A percentile compares a stretch with the other conserved stretches of the same genome.
Evolutionary conservation across 495 filamentous ascomycete species (phyloP).

Genomic region (Neurospora tetrasperma): DNA sequence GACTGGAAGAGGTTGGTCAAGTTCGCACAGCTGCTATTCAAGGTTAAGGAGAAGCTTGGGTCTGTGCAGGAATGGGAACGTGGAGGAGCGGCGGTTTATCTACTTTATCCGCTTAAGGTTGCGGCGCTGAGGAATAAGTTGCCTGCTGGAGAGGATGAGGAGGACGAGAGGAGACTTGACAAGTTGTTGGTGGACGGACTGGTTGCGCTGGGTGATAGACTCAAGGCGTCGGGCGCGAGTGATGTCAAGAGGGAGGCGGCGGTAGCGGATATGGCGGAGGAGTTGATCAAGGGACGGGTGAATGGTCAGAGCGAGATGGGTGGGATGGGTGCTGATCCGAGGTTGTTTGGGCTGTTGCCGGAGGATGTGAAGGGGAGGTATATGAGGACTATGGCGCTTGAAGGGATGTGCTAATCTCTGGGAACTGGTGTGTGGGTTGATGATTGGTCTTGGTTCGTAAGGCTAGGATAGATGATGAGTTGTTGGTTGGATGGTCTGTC

Average conservation of each 20-base stretch:
- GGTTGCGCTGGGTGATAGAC: slow-evolving; percentile 47
- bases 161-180: slow-evolving; percentile 24
- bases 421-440: background rate
- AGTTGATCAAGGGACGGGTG: slow-evolving; percentile 13
- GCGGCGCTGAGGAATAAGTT: background rate
- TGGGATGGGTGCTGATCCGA: slow-evolving; percentile 10
- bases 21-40: slow-evolving; percentile 45
- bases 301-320: background rate
- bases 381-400: slow-evolving; percentile 18
- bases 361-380: slow-evolving; percentile 21
- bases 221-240: slow-evolving; percentile 15
- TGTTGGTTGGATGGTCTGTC: background rate
- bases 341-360: slow-evolving; percentile 20
- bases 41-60: slow-evolving; percentile 42
- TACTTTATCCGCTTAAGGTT: slow-evolving; percentile 50
- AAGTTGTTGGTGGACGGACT: slow-evolving; percentile 52
- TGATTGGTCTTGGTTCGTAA: background rate
- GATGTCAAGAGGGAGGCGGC: slow-evolving; percentile 44
- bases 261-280: slow-evolving; percentile 71
- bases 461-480: background rate
- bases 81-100: slow-evolving; percentile 66
- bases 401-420: background rate
- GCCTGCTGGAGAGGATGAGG: slow-evolving; percentile 24
- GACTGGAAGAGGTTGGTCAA: slow-evolving; percentile 53
- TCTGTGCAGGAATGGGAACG: slow-evolving; percentile 50